phyloP scores from a whole-genome alignment of 805 yeast species.

The Pachysolen tannophilus region DNA sequence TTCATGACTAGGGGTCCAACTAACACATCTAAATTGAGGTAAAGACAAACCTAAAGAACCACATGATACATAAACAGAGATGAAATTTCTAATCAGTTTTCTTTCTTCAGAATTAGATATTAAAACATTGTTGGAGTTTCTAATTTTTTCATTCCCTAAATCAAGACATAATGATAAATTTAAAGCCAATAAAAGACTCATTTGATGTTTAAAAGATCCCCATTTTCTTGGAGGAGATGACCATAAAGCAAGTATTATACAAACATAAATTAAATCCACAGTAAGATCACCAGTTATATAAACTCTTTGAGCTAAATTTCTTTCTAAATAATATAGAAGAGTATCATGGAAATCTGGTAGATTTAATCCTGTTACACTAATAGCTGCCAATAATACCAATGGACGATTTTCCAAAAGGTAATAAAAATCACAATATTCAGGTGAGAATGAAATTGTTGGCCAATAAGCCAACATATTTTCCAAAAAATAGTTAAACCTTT shows the following conservation, averaged over 20 bases:
- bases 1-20: slow-evolving; percentile 39
- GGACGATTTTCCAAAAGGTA: slow-evolving; percentile 34
- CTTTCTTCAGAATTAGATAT: slow-evolving; percentile 24
- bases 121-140: slow-evolving; percentile 19
- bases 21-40: slow-evolving; percentile 41
- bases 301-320: slow-evolving; percentile 34
- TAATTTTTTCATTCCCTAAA: slow-evolving; percentile 28
- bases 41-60: slow-evolving; percentile 43
- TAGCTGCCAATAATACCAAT: slow-evolving; percentile 30
- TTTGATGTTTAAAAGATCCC: slow-evolving; percentile 46
- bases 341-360: slow-evolving; percentile 34
- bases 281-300: slow-evolving; percentile 36
- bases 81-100: slow-evolving; percentile 30
- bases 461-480: slow-evolving; percentile 34
- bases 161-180: slow-evolving; percentile 42
- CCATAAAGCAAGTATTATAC: slow-evolving; percentile 42
- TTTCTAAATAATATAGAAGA: slow-evolving; percentile 35
- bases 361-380: slow-evolving; percentile 40
- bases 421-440: slow-evolving; percentile 25
- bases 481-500: slow-evolving; percentile 27
- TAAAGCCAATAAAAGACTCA: slow-evolving; percentile 36
- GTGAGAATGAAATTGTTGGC: slow-evolving; percentile 39
- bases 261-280: slow-evolving; percentile 31
- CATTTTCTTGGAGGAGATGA: slow-evolving; percentile 42
- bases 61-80: slow-evolving; percentile 43